phyloP scores from a whole-genome alignment of 2,329 filamentous ascomycete genomes.

The Chaetothyriales sp. region DNA sequence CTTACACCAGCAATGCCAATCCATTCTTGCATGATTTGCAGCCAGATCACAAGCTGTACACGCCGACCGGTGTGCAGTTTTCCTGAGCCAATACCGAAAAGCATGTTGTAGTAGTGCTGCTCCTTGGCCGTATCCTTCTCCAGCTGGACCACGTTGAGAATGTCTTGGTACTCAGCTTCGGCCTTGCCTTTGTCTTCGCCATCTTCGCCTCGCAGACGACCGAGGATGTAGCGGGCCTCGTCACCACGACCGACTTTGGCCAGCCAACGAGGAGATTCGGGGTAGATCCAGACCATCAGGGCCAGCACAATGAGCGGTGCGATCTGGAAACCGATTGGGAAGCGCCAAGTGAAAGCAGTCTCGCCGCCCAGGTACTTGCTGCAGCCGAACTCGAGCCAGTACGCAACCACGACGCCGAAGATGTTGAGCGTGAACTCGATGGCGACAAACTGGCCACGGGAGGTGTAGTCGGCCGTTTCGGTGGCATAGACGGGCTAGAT shows the following conservation, averaged over 20 bases:
- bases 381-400: conserved; percentile 30
- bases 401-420: conserved; percentile 18
- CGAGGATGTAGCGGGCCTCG: conserved; percentile 52
- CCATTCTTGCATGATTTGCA: conserved; percentile 58
- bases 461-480: conserved; percentile 52
- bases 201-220: conserved; percentile 45
- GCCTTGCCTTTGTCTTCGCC: conserved; percentile 39
- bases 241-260: conserved; percentile 50
- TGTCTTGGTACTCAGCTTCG: conserved; percentile 53
- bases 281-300: conserved; percentile 47
- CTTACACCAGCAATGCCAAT: conserved; percentile 47
- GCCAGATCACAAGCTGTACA: conserved; percentile 55
- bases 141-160: conserved; percentile 45
- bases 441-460: conserved; percentile 52
- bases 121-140: conserved; percentile 41
- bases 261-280: conserved; percentile 53
- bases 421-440: conserved; percentile 63
- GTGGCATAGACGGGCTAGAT: conserved; percentile 50
- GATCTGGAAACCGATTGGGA: conserved; percentile 57
- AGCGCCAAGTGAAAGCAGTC: conserved; percentile 45
- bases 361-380: conserved; percentile 49
- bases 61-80: conserved; percentile 52
- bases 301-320: conserved; percentile 46
- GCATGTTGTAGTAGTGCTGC: conserved; percentile 46
- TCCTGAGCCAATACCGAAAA: conserved; percentile 49